These are phyloP conservation scores for Eimeria zaria DNA, from an alignment of 169 alveolate species.

Conservation along the genomic window DNA sequence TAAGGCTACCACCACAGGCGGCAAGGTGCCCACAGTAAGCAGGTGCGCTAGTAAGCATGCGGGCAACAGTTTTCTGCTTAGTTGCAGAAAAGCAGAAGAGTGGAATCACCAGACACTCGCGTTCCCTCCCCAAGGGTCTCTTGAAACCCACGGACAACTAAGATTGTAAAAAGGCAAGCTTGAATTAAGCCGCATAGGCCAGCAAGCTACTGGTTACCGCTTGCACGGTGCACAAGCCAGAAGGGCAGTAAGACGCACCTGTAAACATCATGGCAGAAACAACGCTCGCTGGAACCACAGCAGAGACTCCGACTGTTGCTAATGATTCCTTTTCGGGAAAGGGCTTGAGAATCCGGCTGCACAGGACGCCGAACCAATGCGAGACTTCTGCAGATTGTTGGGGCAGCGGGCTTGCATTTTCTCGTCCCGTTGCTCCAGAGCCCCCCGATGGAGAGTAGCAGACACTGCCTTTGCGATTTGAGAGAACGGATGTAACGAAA, in stretches of 20 bases:
- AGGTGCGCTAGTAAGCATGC: not conserved
- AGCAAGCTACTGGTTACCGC: not conserved
- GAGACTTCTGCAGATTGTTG: slow-evolving; percentile 18
- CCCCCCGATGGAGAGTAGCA: slow-evolving; percentile 75
- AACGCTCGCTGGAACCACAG: slow-evolving; percentile 39
- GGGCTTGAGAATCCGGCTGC: slow-evolving; percentile 66
- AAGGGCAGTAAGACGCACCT: slow-evolving; percentile 6
- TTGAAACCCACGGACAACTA: not conserved
- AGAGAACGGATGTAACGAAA: slow-evolving; percentile 39
- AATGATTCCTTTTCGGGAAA: not conserved
- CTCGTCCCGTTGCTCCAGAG: not conserved
- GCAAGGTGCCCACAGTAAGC: not conserved
- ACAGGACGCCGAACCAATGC: slow-evolving; percentile 67
- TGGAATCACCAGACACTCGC: not conserved
- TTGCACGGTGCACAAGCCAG: not conserved
- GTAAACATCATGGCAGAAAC: slow-evolving; percentile 53
- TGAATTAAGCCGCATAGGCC: not conserved
- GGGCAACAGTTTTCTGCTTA: not conserved
- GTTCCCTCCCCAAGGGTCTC: not conserved
- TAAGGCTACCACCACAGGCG: not conserved
- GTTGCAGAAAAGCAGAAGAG: not conserved
- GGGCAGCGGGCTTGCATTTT: not conserved
- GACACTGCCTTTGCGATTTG: slow-evolving; percentile 55
- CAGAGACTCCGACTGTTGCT: slow-evolving; percentile 36
- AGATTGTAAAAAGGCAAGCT: not conserved